A percentile compares a stretch with the other conserved stretches of the same genome.
These are phyloP conservation scores for Gentiana dahurica DNA, from an alignment of 257 asterid genomes.

Conservation along the genomic window DNA sequence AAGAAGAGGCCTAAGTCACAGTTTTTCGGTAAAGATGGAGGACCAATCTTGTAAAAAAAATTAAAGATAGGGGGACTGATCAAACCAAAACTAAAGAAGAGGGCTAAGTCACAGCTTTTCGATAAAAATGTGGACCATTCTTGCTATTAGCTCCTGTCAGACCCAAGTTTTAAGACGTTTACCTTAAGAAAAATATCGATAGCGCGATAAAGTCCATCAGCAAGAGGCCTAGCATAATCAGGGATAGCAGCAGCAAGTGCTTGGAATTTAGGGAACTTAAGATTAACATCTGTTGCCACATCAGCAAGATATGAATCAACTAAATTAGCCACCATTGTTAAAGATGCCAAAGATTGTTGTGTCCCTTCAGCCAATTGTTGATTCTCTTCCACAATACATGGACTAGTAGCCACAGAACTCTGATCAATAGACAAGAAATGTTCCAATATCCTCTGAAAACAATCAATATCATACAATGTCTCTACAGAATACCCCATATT, in stretches of 20 bases:
- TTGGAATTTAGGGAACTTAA: slow-evolving; percentile 65
- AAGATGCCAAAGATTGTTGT: slow-evolving; percentile 25
- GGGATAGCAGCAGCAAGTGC: slow-evolving; percentile 69
- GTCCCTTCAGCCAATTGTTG: slow-evolving; percentile 23
- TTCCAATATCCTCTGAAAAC: slow-evolving; percentile 79
- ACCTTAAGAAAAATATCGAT: slow-evolving; percentile 83
- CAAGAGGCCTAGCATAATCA: slow-evolving; percentile 62
- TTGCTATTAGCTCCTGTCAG: not conserved
- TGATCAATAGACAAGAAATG: slow-evolving; percentile 58
- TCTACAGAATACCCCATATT: slow-evolving; percentile 49
- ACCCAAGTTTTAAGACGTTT: not conserved
- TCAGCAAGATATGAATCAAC: slow-evolving; percentile 80
- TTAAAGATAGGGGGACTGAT: no score
- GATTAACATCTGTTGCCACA: slow-evolving; percentile 65
- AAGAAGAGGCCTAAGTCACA: no score
- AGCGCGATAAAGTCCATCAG: slow-evolving; percentile 80
- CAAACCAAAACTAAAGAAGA: not conserved
- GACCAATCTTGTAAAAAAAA: no score
- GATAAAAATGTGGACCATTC: no score
- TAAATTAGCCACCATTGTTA: slow-evolving; percentile 64
- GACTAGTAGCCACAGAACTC: slow-evolving; percentile 42
- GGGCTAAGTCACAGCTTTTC: no score
- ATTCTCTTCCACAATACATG: slow-evolving; percentile 45
- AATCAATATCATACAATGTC: slow-evolving; percentile 64
- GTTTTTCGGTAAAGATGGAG: no score